Base-by-base conservation (phyloP, 768 basidiomycete species). In the Boletus reticulatus region DNA sequence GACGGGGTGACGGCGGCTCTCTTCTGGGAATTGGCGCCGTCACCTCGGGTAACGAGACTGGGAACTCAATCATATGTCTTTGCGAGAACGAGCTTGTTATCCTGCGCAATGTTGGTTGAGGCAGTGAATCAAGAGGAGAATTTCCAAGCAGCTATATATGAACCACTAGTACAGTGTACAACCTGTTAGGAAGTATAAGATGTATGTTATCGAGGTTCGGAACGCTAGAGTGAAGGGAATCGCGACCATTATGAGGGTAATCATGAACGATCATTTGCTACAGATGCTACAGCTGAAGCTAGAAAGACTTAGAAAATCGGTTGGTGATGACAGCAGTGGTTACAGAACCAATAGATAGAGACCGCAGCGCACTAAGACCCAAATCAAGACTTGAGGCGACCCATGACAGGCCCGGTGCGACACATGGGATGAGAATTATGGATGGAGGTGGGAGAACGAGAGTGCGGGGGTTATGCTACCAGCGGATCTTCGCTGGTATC, bases 1-100 rank as follows among this genome's bases (percentile, higher is more conserved):
- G 83, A 14, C 86, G 84, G 55, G 86, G 83, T 3, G 73, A 77
- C 19, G 81, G 83, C 14, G 93, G 95, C 0, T 82, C 89, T 1
- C 70, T 97, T 55, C 67, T 97, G 29, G 94, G 94, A 11, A 85
- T 92, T 19, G 86, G 86, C 1, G 75, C 74, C 12, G 64, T 88
- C 32, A 67, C 69, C 50, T 62, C 67, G 24, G 55, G 50, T 4
- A 66, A 55, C 34, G 76, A 70, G 38, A 54, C 56, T 54, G 71
- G 59, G 47, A 39, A 73, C 4, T 69, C 83, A 1, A 69, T 95
- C 2, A 69, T 87, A 8, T 90, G 89, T 61, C 73, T 97, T 47
- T 89, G 88, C 53, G 94, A 97, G 68, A 82, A 78, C 22, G 81
- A 88, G 65, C 64, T 96, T 42, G 78, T 93, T 12, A 64, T 93